Percentiles rank a stretch among this genome's conserved stretches.
Evolutionary conservation across 208 protist genomes (phyloP).

Genomic region (Leishmania aethiopica): DNA sequence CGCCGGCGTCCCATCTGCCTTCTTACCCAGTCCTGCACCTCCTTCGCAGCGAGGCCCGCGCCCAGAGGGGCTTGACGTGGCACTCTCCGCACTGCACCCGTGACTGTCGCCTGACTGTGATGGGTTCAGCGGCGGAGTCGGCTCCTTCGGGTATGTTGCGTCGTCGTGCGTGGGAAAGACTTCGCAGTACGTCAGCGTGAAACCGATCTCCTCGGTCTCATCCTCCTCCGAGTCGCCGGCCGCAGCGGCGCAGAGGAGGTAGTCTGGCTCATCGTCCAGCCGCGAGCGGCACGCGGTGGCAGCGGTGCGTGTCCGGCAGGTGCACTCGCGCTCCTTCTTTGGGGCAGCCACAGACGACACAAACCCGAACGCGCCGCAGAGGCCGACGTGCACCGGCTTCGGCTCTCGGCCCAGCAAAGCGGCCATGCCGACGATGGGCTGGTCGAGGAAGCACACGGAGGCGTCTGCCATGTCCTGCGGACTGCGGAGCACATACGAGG

Average conservation of each 20-base stretch:
- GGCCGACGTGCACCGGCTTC: slow-evolving; percentile 45
- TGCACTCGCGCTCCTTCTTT: slow-evolving; percentile 18
- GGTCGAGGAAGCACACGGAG: slow-evolving; percentile 75
- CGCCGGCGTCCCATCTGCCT: background rate
- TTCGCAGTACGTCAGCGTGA: slow-evolving; percentile 75
- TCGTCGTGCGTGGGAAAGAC: slow-evolving; percentile 21
- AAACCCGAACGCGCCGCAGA: slow-evolving; percentile 64
- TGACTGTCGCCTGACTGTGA: background rate
- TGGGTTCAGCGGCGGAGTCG: background rate
- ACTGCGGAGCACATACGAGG: slow-evolving; percentile 63
- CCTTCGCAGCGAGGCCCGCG: background rate
- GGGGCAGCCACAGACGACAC: slow-evolving; percentile 43
- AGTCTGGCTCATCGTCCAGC: slow-evolving; percentile 20
- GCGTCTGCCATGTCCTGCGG: slow-evolving; percentile 30
- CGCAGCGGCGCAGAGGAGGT: slow-evolving; percentile 16
- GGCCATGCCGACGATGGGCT: slow-evolving; percentile 68
- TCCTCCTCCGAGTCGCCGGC: slow-evolving; percentile 33
- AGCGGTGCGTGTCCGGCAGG: background rate
- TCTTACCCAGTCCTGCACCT: background rate
- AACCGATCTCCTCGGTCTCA: slow-evolving; percentile 65
- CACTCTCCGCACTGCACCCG: background rate
- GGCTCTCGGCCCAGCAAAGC: slow-evolving; percentile 49
- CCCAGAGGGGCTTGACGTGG: background rate
- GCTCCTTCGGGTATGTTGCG: background rate
- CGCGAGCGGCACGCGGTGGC: background rate